These are phyloP conservation scores for Trametes cinnabarina DNA, from an alignment of 768 basidiomycete genomes.

Conservation along the genomic window DNA sequence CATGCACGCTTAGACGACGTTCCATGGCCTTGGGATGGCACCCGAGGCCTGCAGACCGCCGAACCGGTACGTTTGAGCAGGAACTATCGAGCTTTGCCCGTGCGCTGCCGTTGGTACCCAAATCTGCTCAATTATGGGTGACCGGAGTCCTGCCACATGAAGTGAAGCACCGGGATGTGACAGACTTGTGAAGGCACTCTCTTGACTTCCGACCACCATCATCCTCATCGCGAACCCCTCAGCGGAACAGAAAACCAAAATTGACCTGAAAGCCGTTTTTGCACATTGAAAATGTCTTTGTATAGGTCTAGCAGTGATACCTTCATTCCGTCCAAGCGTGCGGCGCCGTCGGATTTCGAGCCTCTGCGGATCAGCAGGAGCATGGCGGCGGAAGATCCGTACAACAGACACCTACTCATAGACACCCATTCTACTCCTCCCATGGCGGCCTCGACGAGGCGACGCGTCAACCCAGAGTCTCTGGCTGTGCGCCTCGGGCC, in stretches of 20 bases:
- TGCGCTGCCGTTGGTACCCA: too few relatives aligned
- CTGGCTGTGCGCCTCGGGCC: conserved; percentile 66
- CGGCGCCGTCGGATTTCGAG: conserved; percentile 3
- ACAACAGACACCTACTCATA: conserved; percentile 5
- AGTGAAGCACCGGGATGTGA: neutral
- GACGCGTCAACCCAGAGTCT: conserved; percentile 65
- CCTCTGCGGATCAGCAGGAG: conserved; percentile 14
- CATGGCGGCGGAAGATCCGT: conserved; percentile 8
- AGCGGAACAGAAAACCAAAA: neutral
- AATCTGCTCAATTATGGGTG: neutral
- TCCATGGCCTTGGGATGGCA: conserved; percentile 7
- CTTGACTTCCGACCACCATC: neutral
- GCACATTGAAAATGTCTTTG: conserved; percentile 2
- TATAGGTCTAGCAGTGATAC: conserved; percentile 4
- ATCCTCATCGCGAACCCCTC: neutral
- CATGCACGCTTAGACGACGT: conserved; percentile 15
- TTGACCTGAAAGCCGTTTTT: neutral
- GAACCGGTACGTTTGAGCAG: neutral
- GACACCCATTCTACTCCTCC: conserved; percentile 2
- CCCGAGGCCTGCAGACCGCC: neutral
- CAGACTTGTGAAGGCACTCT: neutral
- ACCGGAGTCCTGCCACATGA: conserved; percentile 3
- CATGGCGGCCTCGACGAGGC: conserved; percentile 25
- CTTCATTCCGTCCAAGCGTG: conserved; percentile 10
- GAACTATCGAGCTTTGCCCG: neutral